phyloP scores from a whole-genome alignment of 441 rosid genomes.

The Brassica hybrid region DNA sequence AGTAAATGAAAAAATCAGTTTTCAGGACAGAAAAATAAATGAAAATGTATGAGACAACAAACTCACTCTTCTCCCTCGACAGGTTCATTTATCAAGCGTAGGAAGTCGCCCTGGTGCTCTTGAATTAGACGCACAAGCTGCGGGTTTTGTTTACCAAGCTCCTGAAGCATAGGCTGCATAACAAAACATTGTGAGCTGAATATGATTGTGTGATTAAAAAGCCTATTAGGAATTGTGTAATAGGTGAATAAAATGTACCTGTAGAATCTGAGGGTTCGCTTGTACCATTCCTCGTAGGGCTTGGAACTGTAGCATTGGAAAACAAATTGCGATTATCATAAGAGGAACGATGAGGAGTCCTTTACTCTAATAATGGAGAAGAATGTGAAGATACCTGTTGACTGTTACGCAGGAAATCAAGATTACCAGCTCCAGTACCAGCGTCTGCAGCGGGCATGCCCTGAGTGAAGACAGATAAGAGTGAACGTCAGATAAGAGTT shows the following conservation, averaged over 20 bases:
- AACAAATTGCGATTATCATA: neutral
- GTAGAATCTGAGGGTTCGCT: slow-evolving; percentile 86
- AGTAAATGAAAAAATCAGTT: neutral
- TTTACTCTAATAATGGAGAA: neutral
- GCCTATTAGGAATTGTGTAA: neutral
- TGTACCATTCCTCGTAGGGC: slow-evolving; percentile 88
- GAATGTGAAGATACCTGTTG: slow-evolving; percentile 60
- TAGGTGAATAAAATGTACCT: slow-evolving; percentile 47
- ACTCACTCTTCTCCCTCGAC: slow-evolving; percentile 79
- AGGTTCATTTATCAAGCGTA: slow-evolving; percentile 82
- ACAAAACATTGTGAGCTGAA: slow-evolving; percentile 8
- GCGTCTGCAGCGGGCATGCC: slow-evolving; percentile 72
- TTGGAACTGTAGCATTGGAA: slow-evolving; percentile 60
- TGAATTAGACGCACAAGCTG: slow-evolving; percentile 73
- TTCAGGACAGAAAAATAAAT: neutral
- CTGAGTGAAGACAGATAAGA: slow-evolving; percentile 42
- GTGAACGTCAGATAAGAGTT: neutral
- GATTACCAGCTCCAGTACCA: slow-evolving; percentile 63
- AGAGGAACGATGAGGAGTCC: neutral
- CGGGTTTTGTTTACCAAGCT: slow-evolving; percentile 86
- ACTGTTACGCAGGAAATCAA: slow-evolving; percentile 82
- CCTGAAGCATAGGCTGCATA: slow-evolving; percentile 87
- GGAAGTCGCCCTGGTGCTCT: slow-evolving; percentile 83
- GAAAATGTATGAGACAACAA: neutral
- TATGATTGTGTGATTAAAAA: neutral